Evolutionary conservation across 2,329 filamentous ascomycete species (phyloP), one percentile per base, ranked within the genome.

Genomic region (Fusarium verrucosum): DNA sequence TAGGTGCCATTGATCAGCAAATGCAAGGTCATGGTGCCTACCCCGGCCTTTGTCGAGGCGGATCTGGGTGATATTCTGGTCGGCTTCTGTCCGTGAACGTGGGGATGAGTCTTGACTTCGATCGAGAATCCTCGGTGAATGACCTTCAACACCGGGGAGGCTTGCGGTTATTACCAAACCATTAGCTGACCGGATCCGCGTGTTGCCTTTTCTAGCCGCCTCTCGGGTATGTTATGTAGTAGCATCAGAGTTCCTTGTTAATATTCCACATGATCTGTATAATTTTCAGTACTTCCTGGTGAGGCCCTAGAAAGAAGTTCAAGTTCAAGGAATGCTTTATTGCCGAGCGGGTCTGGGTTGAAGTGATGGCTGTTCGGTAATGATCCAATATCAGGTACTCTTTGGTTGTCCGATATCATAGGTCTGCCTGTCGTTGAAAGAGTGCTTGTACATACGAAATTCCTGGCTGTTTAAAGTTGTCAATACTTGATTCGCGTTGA

Each of bases 151-250:
- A 25, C 57, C 50, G 62, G 56, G 50, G 32, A 50, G 26, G 50
- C 46, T 50, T 56, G 38, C 52, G 41, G 37, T 52, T 45, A 65
- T 70, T 61, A 46, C 63, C 56, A 59, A 66, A 68, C 47, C 49
- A 66, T 60, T 64, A 42, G n/a, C n/a, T n/a, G n/a, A n/a, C 60
- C 53, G 58, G 47, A 62, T 52, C 70, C 70, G 66, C 47, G 50
- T 58, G 50, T 72, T 71, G 49, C 70, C 70, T 72, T 62, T 57
- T 55, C 58, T 72, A 72, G 59, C 69, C 69, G 69, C 44, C 43
- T 43, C 30, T 57, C 53, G 32, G 49, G 55, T 56, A n/a, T 16
- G 16, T 6, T n/a, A 65, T 58, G 20, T 14, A 46, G 42, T 54
- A 30, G 52, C 30, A 40, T 55, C 17, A 35, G 20, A 58, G 32